These are phyloP conservation scores for Candida berthetii DNA, from an alignment of 805 yeast genomes.

Conservation along the genomic window DNA sequence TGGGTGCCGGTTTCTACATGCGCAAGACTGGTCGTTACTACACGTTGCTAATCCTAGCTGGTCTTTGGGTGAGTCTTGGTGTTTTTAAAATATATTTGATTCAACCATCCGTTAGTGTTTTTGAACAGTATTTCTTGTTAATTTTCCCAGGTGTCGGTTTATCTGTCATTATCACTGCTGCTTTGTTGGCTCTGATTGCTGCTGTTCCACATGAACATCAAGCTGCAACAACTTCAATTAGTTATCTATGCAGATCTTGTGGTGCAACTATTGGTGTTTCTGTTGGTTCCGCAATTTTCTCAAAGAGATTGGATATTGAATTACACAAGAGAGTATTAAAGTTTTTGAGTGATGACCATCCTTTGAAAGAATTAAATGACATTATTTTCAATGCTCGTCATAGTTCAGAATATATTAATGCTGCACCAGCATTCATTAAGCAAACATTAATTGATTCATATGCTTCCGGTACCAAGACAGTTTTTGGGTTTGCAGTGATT, in stretches of 20 bases:
- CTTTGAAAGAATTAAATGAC: conserved; percentile 27
- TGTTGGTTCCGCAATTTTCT: conserved; percentile 58
- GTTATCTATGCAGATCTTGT: conserved; percentile 59
- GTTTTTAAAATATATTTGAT: conserved; percentile 28
- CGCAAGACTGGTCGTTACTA: conserved; percentile 56
- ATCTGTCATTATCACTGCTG: conserved; percentile 56
- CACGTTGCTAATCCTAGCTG: conserved; percentile 35
- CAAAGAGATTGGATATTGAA: conserved; percentile 28
- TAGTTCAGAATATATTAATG: conserved; percentile 45
- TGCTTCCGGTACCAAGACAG: conserved; percentile 43
- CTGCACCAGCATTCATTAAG: conserved; percentile 48
- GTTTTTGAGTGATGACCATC: conserved; percentile 27
- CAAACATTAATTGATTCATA: conserved; percentile 44
- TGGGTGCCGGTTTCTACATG: conserved; percentile 62
- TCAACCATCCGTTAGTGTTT: conserved; percentile 24
- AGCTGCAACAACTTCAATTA: conserved; percentile 62
- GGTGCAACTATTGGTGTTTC: conserved; percentile 65
- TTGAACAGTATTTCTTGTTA: conserved; percentile 37
- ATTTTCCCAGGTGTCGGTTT: conserved; percentile 49
- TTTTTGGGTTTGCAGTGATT: conserved; percentile 40
- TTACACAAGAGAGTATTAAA: conserved; percentile 24
- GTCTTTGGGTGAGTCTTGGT: conserved; percentile 40
- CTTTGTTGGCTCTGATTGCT: conserved; percentile 62
- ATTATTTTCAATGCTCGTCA: conserved; percentile 49
- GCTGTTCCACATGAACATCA: conserved; percentile 64